Percentiles rank a stretch among this genome's conserved stretches.
phyloP scores from a whole-genome alignment of 176 grass and related monocot genomes.

The Cocos nucifera region DNA sequence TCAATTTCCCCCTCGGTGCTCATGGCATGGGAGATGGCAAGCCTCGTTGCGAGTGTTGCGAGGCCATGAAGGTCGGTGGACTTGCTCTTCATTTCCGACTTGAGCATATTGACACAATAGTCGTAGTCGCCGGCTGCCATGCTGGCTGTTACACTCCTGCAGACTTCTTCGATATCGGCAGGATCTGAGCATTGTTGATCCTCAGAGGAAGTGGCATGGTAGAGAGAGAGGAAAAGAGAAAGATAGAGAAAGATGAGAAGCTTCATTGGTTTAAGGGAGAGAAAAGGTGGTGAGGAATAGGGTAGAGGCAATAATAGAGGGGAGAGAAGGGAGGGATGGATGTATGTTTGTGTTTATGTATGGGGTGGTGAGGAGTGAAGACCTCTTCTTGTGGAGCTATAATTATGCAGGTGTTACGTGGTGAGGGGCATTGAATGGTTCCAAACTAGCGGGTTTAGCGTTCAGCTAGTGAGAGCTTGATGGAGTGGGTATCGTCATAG shows the following conservation, averaged over 20 bases:
- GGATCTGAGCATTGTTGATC: not conserved
- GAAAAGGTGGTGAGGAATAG: no score
- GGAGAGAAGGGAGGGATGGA: no score
- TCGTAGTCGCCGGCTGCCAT: constrained; percentile 31
- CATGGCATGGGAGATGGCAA: constrained; percentile 32
- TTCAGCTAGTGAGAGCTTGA: no score
- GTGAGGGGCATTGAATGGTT: no score
- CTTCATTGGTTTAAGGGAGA: no score
- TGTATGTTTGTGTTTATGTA: no score
- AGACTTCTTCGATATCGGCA: constrained; percentile 35
- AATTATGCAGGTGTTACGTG: no score
- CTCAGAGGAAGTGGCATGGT: not conserved
- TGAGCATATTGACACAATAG: constrained; percentile 45
- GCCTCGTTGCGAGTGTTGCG: constrained; percentile 16
- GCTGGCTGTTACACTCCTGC: constrained; percentile 29
- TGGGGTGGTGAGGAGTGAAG: no score
- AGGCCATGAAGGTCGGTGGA: constrained; percentile 8
- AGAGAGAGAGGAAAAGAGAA: not conserved
- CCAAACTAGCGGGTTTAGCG: no score
- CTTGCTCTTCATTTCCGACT: not conserved
- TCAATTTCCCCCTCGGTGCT: constrained; percentile 28
- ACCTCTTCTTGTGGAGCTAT: no score
- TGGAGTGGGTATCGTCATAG: no score
- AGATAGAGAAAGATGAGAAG: constrained; percentile 4
- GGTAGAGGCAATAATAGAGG: no score